Base-by-base conservation (phyloP, 2,329 filamentous ascomycete species). In the Tetracladium maxilliforme region DNA sequence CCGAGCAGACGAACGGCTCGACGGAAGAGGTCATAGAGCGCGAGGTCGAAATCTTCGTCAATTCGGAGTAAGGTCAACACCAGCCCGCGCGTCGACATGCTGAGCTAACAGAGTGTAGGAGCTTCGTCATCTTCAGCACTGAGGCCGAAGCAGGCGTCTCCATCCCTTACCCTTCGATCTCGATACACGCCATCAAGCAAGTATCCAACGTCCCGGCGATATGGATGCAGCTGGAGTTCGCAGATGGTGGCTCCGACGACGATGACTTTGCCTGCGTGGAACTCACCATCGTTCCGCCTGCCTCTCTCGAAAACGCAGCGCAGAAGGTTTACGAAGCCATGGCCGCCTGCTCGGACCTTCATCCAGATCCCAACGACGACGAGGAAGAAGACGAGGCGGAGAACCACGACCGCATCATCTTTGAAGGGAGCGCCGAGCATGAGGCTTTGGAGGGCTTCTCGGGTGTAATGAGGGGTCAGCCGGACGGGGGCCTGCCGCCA, bases 151-250 rank as follows among this genome's bases (percentile, higher is more conserved):
- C 53, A 11, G 80, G 79, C 33, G 51, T 82, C 22, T 61, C 69
- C 20, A 77, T 86, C 35, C 70, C 76, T 0, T 87, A 84, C 48
- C 77, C 73, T 4, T 56, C 68, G 32, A 79, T 87, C 44, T 72
- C 72, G 13, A 70, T 86, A 10, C 79, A 84, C 44, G 80, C 77
- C 1, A 67, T 78, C 38, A 44, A 48, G 23, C 55, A 61, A 29
- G n/a, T n/a, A n/a, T n/a, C n/a, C n/a, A 58, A 61, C 15, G 32
- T 45, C 7, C 38, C 42, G 27, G 56, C 54, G 6, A 58, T 82
- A 10, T 75, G 76, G 51, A 69, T 80, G 56, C 73, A 79, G 43
- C 57, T 81, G 18, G 69, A 75, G 31, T 24, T 31, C n/a, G 30
- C 24, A 10, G 55, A 55, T 7, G 47, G 47, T 7, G 35, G 34